Base-by-base conservation (phyloP, 208 protist species). In the Sergeia podlipaevii region DNA sequence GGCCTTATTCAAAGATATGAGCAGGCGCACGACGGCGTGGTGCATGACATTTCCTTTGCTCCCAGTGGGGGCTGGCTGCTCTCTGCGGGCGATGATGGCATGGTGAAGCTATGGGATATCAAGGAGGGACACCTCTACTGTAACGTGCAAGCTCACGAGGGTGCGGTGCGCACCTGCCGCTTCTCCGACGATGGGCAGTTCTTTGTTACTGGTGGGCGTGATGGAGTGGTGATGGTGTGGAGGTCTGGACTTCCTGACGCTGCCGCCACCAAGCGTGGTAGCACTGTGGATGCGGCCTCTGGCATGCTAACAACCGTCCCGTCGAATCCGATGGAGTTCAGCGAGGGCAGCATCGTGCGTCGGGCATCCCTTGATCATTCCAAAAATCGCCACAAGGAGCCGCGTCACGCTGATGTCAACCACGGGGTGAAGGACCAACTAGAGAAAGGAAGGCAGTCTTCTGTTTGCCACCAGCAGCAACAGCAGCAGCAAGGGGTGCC, bases 21-120 rank as follows among this genome's bases (percentile, higher is more conserved):
- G 37, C 60, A 61, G 15, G 90, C 82, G 2, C 90, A 97, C 68
- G 48, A 42, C 28, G 85, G 65, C 10, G 65, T 50, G 0, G 83
- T 93, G 13, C 73, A 84, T 50, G 62, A 70, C 37, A 65, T 97
- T 1, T 65, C 64, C 54, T 93, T 96, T 51, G 57, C 70, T 21
- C 85, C 80, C 15, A 32, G 33, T 6, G 87, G 91, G 10, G 72
- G 75, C 51, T 96, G 80, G 76, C 59, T 97, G 26, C 64, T 95
- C 17, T 88, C 78, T 11, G 79, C 73, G 18, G 82, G 77, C 28
- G 71, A 80, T 13, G 92, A 97, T 65, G 77, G 76, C 15, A 64
- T 66, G 15, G 79, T 72, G 42, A 90, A 91, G 57, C 41, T 97
- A 39, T 97, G 89, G 88, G 89, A 96, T 50, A 61, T 85, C 10